Percentiles rank a stretch among this genome's conserved stretches.
Conservation (phyloP, 2,329 filamentous ascomycete genomes). For the Aureobasidium sp. region DNA sequence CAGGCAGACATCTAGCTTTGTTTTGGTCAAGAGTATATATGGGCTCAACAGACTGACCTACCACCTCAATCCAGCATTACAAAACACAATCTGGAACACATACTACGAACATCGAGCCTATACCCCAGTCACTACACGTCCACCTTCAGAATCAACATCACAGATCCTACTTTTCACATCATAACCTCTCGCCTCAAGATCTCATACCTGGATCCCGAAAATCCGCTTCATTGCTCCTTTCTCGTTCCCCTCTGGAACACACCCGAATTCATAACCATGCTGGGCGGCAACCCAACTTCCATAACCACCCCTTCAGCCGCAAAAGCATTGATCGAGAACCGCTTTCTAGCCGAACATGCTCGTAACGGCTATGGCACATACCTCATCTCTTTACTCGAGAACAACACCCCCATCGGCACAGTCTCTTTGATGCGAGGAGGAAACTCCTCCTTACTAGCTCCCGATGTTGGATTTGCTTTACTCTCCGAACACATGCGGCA, state of each 20-base stretch:
- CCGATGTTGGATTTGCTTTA: not conserved
- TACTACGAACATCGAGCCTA: not conserved
- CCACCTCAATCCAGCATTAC: too few relatives aligned
- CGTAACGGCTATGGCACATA: not conserved
- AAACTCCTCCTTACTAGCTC: not conserved
- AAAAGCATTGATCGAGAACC: not conserved
- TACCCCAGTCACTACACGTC: not conserved
- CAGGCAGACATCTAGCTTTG: not conserved
- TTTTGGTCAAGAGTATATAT: not conserved
- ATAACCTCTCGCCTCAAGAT: not conserved
- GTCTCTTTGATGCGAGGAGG: not conserved
- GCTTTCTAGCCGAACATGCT: not conserved
- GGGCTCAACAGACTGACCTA: not conserved
- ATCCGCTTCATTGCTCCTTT: not conserved
- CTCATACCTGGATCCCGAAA: not conserved
- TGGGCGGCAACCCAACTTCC: not conserved
- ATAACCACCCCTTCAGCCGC: not conserved
- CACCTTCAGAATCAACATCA: not conserved
- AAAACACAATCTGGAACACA: not conserved
- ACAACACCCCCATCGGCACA: not conserved
- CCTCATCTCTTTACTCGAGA: not conserved
- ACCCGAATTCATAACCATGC: not conserved
- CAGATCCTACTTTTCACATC: not conserved
- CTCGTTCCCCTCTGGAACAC: conserved; percentile 1
- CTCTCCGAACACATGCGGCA: not conserved